Conservation (phyloP, 73 alveolate genomes). For the Effrenium voratum region DNA sequence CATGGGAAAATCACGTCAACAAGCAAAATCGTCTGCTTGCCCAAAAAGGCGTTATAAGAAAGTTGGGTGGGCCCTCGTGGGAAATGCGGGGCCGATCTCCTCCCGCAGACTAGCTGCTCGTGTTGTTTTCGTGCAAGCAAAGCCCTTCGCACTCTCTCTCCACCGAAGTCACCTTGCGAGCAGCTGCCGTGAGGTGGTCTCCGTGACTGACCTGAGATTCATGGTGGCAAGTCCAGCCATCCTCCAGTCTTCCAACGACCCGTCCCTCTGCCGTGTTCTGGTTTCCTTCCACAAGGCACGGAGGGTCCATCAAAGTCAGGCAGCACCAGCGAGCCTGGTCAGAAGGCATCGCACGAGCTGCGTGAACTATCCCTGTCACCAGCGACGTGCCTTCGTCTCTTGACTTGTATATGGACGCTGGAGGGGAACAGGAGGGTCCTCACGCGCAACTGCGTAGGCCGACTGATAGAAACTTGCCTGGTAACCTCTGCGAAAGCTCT, state of each 20-base stretch:
- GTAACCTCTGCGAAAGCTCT: too few relatives aligned
- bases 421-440: background rate
- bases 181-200: constrained; percentile 46
- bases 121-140: too few relatives aligned
- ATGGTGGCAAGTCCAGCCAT: background rate
- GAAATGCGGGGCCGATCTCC: too few relatives aligned
- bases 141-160: too few relatives aligned
- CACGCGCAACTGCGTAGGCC: background rate
- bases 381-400: background rate
- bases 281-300: background rate
- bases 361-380: too few relatives aligned
- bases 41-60: too few relatives aligned
- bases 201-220: constrained; percentile 41
- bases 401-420: background rate
- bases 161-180: constrained; percentile 23
- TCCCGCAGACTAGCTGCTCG: too few relatives aligned
- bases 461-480: too few relatives aligned
- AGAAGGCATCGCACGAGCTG: background rate
- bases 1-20: too few relatives aligned
- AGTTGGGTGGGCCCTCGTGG: too few relatives aligned
- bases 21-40: too few relatives aligned
- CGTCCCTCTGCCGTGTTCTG: background rate
- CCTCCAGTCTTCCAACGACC: background rate
- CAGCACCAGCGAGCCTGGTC: background rate
- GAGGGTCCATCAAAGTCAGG: constrained; percentile 42